Conservation (phyloP, 2,329 filamentous ascomycete species). For the Colletotrichum incanum region DNA sequence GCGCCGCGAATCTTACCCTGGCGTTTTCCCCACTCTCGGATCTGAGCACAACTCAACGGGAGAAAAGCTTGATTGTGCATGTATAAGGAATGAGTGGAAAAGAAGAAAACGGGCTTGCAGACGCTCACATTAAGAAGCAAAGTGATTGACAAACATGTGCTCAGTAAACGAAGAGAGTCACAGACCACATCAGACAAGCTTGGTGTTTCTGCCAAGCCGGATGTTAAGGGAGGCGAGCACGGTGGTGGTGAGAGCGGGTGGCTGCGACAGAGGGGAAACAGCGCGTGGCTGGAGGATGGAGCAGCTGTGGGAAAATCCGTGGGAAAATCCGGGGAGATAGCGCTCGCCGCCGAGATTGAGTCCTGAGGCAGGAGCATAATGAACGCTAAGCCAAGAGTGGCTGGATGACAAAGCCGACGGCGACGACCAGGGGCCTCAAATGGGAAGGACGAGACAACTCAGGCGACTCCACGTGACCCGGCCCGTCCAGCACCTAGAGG, state of each 20-base stretch:
- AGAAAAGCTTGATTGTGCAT: slow-evolving; percentile 28
- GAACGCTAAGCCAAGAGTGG: neutral
- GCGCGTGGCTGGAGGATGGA: too few relatives aligned
- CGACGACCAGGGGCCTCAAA: neutral
- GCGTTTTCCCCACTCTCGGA: neutral
- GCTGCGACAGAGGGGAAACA: neutral
- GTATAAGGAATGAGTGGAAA: neutral
- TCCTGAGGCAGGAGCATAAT: neutral
- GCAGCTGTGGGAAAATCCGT: neutral
- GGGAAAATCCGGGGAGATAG: neutral
- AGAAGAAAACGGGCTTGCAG: neutral
- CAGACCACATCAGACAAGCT: neutral
- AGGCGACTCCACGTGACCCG: slow-evolving; percentile 31
- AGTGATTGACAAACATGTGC: neutral
- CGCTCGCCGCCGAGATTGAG: neutral
- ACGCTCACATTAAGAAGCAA: neutral
- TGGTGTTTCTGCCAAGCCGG: slow-evolving; percentile 40
- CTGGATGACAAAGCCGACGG: neutral
- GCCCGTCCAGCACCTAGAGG: slow-evolving; percentile 14
- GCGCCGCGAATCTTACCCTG: neutral
- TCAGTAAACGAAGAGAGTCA: neutral
- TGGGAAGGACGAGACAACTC: neutral
- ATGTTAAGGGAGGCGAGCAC: slow-evolving; percentile 1
- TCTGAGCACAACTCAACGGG: neutral
- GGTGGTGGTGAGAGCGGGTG: neutral